Evolutionary conservation across 768 basidiomycete species (phyloP).

Genomic region (Naganishia vaughanmartiniae): DNA sequence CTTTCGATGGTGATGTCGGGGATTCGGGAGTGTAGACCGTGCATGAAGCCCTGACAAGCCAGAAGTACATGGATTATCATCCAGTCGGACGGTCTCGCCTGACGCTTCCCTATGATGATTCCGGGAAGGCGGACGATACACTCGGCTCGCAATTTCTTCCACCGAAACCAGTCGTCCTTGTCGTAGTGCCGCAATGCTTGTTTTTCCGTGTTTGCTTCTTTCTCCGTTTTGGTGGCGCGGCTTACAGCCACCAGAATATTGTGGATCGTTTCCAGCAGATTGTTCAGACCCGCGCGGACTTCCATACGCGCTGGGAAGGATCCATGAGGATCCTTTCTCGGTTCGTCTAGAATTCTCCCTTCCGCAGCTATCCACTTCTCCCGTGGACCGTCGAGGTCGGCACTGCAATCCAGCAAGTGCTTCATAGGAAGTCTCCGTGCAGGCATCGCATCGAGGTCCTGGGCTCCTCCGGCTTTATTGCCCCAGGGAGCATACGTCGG

Average conservation of each 20-base stretch:
- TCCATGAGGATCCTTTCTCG: neutral
- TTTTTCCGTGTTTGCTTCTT: no score
- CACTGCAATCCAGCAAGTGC: neutral
- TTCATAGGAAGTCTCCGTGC: neutral
- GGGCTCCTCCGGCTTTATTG: neutral
- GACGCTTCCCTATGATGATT: neutral
- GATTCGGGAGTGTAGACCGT: neutral
- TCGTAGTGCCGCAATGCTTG: neutral
- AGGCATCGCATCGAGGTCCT: neutral
- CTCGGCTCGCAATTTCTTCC: neutral
- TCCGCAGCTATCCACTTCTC: neutral
- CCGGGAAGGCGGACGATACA: neutral
- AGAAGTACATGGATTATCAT: neutral
- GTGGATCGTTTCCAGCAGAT: neutral
- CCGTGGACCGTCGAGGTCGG: neutral
- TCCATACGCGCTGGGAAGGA: neutral
- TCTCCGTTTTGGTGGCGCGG: neutral
- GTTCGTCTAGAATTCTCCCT: neutral
- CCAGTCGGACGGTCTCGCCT: neutral
- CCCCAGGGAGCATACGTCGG: neutral
- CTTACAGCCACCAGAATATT: neutral
- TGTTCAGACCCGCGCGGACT: neutral
- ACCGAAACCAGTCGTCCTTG: neutral
- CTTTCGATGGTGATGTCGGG: neutral
- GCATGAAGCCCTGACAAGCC: neutral